Evolutionary conservation across 2,329 filamentous ascomycete genomes (phyloP).

Genomic region (Pestalotiopsis sp.): DNA sequence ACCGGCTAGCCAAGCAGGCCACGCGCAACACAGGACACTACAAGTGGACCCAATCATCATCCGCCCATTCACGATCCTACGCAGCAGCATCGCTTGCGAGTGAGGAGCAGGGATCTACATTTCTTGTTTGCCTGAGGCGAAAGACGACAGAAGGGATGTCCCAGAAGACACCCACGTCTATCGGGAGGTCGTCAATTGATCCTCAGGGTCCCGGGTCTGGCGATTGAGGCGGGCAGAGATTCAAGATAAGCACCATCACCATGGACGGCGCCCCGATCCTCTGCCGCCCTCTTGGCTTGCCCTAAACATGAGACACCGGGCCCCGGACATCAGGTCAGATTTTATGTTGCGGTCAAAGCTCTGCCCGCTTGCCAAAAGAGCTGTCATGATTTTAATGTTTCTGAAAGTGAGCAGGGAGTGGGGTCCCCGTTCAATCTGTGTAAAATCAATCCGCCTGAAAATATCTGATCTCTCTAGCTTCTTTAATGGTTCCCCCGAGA

Average conservation of each 20-base stretch:
- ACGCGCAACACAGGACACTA: not conserved
- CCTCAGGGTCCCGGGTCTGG: not conserved
- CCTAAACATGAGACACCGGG: not conserved
- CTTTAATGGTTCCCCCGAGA: not conserved
- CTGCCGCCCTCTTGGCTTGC: not conserved
- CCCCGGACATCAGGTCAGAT: not conserved
- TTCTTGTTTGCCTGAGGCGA: not conserved
- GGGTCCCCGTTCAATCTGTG: not conserved
- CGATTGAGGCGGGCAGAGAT: not conserved
- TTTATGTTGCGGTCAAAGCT: not conserved
- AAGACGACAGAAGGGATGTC: not conserved
- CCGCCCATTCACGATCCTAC: not conserved
- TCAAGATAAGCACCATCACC: not conserved
- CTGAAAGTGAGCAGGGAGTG: not conserved
- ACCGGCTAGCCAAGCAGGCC: not conserved
- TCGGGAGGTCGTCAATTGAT: not conserved
- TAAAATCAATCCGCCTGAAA: not conserved
- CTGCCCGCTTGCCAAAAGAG: not conserved
- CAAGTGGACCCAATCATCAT: not conserved
- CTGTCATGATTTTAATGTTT: not conserved
- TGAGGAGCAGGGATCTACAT: not conserved
- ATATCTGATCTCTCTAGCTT: not conserved
- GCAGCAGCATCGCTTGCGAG: not conserved
- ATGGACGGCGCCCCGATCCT: not conserved
- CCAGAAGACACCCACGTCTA: not conserved